Evolutionary conservation across 2,329 filamentous ascomycete genomes (phyloP).

Genomic region (Cladosporium halotolerans): DNA sequence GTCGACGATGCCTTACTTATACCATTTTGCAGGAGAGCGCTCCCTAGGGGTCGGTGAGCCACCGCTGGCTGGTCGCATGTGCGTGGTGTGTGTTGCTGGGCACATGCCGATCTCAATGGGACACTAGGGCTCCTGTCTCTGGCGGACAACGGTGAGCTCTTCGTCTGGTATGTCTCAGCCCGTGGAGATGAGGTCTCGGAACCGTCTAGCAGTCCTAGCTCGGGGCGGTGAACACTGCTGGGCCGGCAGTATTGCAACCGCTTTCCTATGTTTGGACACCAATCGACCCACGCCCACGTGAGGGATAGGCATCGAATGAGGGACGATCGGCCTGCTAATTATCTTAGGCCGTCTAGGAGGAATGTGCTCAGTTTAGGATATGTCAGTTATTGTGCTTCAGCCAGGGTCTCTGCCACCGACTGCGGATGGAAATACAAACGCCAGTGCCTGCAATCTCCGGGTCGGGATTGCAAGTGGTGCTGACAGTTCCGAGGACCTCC

Average conservation of each 20-base stretch:
- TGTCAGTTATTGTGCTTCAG: no score
- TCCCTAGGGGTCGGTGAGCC: slow-evolving; percentile 1
- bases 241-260: not conserved
- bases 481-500: no score
- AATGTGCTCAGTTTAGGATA: no score
- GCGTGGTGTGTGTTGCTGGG: slow-evolving; percentile 1
- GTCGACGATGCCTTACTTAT: slow-evolving; percentile 10
- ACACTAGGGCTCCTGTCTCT: slow-evolving; percentile 8
- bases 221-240: slow-evolving; percentile 7
- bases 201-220: not conserved
- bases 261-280: no score
- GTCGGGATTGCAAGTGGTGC: not conserved
- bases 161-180: slow-evolving; percentile 5
- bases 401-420: not conserved
- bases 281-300: no score
- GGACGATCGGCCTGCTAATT: no score
- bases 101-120: slow-evolving; percentile 9
- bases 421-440: not conserved
- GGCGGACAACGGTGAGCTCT: not conserved
- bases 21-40: not conserved
- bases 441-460: not conserved
- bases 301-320: no score
- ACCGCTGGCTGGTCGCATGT: not conserved
- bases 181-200: slow-evolving; percentile 10
- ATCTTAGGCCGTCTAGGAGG: no score